Conservation (phyloP, 1,139 yeast species). For the Pichia inconspicua region DNA sequence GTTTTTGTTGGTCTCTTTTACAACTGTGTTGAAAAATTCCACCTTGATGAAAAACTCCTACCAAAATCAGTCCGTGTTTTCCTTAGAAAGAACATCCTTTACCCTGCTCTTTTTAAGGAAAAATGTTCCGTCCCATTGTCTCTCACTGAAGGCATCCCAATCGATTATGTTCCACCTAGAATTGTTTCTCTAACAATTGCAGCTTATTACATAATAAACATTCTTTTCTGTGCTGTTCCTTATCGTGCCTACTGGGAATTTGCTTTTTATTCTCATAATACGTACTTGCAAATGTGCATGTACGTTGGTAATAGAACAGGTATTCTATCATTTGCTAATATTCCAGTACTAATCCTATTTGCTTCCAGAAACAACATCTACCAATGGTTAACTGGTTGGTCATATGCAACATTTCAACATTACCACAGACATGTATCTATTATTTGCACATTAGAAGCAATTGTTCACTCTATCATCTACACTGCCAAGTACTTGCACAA, state of each 20-base stretch:
- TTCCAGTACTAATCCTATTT: constrained; percentile 36
- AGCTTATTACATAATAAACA: constrained; percentile 38
- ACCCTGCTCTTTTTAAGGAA: constrained; percentile 9
- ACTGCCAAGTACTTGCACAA: constrained; percentile 16
- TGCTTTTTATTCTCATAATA: constrained; percentile 4
- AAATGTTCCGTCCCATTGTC: constrained; percentile 7
- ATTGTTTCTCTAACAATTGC: constrained; percentile 42
- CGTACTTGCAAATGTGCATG: constrained; percentile 10
- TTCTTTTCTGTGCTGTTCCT: constrained; percentile 16
- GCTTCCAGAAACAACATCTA: constrained; percentile 40
- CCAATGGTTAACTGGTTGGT: constrained; percentile 38
- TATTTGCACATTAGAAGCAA: constrained; percentile 18
- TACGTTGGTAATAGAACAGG: constrained; percentile 38
- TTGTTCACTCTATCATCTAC: constrained; percentile 28
- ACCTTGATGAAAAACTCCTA: constrained; percentile 3
- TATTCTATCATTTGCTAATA: constrained; percentile 32
- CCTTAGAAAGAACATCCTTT: constrained; percentile 6
- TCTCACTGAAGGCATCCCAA: constrained; percentile 2
- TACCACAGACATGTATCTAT: constrained; percentile 39
- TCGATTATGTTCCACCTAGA: constrained; percentile 45
- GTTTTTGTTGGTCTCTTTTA: constrained; percentile 6
- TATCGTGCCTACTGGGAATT: constrained; percentile 1
- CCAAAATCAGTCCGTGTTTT: constrained; percentile 2
- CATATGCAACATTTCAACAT: constrained; percentile 36
- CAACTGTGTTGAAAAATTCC: constrained; percentile 6